Base-by-base conservation (phyloP, 2,329 filamentous ascomycete species). In the Paecilomyces sp. region DNA sequence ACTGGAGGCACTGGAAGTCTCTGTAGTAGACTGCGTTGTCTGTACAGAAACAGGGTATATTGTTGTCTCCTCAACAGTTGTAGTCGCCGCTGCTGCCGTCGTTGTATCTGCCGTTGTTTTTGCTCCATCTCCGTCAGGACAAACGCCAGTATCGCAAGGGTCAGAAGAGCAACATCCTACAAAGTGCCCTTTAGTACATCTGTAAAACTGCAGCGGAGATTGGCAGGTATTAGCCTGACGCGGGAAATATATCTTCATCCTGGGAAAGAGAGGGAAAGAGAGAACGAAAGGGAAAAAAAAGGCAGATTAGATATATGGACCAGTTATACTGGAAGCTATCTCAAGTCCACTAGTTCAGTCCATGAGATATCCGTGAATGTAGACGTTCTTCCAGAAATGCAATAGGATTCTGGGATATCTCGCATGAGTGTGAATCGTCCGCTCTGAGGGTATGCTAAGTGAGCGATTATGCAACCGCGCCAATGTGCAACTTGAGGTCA, bases 161-260 rank as follows among this genome's bases (percentile, higher is more conserved):
- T 74, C 64, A 13, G 63, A 63, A 9, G 70, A 70, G 54, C 73
- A 75, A 57, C 73, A 75, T 53, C 72, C 73, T 33, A 47, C 60
- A 56, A 66, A 74, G 31, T 56, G 31, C 0, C 66, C 67, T 50
- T 36, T 58, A 2, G 58, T 57, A 56, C 71, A 72, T 34, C 66
- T 61, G 65, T 73, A 74, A 62, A 62, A 73, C 54, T 54, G 61
- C 36, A 64, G 62, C 28, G 56, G 33, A 7, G 47, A 57, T 2
- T 68, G 56, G 54, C 70, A 73, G 31, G 36, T 41, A 33, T 55
- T 57, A 6, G 24, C 34, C 13, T 54, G 56, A 24, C 65, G 62
- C 60, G 57, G 60, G 22, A 54, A 25, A 31, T 66, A 54, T 22
- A 56, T 41, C 24, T 60, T 51, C 61, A 64, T 65, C 24, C 51